Evolutionary conservation across 2,329 filamentous ascomycete genomes (phyloP).

Genomic region (Pseudopyrenochaeta lycopersici): DNA sequence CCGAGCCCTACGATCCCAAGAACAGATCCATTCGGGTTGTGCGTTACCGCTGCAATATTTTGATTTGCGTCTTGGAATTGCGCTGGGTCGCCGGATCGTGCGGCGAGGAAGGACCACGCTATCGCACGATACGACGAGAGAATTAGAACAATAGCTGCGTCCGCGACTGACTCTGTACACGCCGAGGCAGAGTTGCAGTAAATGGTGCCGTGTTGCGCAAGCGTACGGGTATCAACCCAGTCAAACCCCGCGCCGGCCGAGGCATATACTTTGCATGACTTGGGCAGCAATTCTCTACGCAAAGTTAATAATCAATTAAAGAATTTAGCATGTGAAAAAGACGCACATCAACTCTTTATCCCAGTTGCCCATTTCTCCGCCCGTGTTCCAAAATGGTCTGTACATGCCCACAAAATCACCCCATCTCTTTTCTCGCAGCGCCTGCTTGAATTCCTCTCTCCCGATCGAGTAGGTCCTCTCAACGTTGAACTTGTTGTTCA

Average conservation of each 20-base stretch:
- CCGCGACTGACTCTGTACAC: constrained; percentile 76
- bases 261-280: constrained; percentile 65
- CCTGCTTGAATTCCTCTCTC: constrained; percentile 52
- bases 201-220: constrained; percentile 70
- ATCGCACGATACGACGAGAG: constrained; percentile 75
- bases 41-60: constrained; percentile 66
- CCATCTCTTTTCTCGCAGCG: constrained; percentile 49
- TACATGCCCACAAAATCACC: constrained; percentile 60
- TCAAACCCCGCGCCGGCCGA: constrained; percentile 71
- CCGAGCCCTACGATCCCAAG: constrained; percentile 76
- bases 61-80: constrained; percentile 68
- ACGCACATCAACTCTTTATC: constrained; percentile 64
- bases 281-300: constrained; percentile 53
- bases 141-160: constrained; percentile 74
- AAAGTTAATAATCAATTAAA: not conserved
- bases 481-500: constrained; percentile 50
- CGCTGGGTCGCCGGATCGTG: not conserved
- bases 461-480: constrained; percentile 50
- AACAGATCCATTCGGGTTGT: constrained; percentile 68
- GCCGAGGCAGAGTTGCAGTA: constrained; percentile 79
- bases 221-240: constrained; percentile 67
- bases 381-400: constrained; percentile 70
- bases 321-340: not conserved
- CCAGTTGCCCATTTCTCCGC: constrained; percentile 72
- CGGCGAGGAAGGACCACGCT: constrained; percentile 66